A percentile compares a stretch with the other conserved stretches of the same genome.
Evolutionary conservation across 2,329 filamentous ascomycete genomes (phyloP).

Genomic region (Cadophora luteo-olivacea): DNA sequence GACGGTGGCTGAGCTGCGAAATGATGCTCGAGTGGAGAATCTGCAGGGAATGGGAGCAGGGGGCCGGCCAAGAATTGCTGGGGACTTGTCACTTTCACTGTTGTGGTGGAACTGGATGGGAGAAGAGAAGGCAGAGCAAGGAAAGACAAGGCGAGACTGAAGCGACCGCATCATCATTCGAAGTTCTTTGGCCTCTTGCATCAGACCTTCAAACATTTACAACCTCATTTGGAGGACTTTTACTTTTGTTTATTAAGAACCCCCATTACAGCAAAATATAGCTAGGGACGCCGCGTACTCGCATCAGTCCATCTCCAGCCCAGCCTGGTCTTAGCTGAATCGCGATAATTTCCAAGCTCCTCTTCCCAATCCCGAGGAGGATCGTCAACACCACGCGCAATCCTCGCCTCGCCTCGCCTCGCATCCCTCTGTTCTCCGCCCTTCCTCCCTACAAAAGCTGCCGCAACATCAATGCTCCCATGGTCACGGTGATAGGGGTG

Average conservation of each 20-base stretch:
- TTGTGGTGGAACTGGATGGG: background rate
- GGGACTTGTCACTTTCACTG: background rate
- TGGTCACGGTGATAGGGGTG: slow-evolving; percentile 32
- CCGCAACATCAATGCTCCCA: slow-evolving; percentile 27
- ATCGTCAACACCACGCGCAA: slow-evolving; percentile 25
- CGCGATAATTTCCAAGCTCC: slow-evolving; percentile 8
- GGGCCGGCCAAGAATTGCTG: slow-evolving; percentile 4
- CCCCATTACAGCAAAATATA: background rate
- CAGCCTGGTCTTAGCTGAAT: slow-evolving; percentile 23
- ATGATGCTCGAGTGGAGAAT: slow-evolving; percentile 19
- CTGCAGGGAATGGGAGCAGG: background rate
- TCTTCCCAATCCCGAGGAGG: background rate
- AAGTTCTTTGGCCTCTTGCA: background rate
- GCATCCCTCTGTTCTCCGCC: background rate
- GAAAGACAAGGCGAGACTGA: background rate
- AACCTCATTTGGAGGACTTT: slow-evolving; percentile 8
- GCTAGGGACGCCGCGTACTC: background rate
- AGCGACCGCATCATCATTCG: background rate
- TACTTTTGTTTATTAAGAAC: background rate
- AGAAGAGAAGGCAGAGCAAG: background rate
- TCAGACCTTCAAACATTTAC: background rate
- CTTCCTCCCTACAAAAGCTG: background rate
- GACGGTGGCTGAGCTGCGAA: slow-evolving; percentile 18
- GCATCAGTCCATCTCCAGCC: slow-evolving; percentile 5
- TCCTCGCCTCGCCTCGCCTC: background rate